phyloP scores from a whole-genome alignment of 148 eudicot genomes.

The Amaranthus cruentus region DNA sequence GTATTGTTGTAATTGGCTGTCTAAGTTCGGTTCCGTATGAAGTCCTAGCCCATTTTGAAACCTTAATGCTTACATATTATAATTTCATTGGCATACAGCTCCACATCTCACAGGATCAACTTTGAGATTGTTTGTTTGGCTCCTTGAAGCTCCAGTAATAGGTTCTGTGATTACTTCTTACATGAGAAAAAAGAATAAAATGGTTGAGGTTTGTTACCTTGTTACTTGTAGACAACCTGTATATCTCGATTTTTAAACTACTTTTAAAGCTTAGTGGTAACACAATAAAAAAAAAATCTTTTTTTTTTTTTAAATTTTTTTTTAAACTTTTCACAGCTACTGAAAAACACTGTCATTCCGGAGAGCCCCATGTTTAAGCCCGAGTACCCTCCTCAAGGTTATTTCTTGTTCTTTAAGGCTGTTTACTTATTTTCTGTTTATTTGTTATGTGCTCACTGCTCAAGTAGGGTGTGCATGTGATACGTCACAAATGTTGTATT shows the following conservation, averaged over 20 bases:
- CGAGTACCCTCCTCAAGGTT: constrained; percentile 96
- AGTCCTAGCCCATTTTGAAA: background rate
- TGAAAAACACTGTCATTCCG: constrained; percentile 86
- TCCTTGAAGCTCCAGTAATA: constrained; percentile 58
- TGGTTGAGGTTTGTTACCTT: constrained; percentile 46
- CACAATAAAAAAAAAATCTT: background rate
- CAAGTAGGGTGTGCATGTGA: background rate
- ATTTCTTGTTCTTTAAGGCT: constrained; percentile 9
- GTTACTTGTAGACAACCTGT: background rate
- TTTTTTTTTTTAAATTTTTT: background rate
- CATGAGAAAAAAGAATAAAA: constrained; percentile 74
- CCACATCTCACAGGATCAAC: constrained; percentile 71
- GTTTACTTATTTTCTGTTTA: background rate
- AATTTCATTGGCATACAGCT: constrained; percentile 47
- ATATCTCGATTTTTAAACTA: background rate
- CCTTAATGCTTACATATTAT: background rate
- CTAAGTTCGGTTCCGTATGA: background rate
- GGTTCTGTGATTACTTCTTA: constrained; percentile 52
- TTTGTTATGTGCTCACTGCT: background rate
- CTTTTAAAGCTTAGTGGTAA: background rate
- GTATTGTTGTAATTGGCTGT: background rate
- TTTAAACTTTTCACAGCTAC: constrained; percentile 37
- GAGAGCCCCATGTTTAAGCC: constrained; percentile 90
- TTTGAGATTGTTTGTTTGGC: constrained; percentile 48
- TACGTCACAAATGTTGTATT: background rate